phyloP scores from a whole-genome alignment of 1,284 basidiomycete species.

The Cutaneotrichosporon spelunceum region DNA sequence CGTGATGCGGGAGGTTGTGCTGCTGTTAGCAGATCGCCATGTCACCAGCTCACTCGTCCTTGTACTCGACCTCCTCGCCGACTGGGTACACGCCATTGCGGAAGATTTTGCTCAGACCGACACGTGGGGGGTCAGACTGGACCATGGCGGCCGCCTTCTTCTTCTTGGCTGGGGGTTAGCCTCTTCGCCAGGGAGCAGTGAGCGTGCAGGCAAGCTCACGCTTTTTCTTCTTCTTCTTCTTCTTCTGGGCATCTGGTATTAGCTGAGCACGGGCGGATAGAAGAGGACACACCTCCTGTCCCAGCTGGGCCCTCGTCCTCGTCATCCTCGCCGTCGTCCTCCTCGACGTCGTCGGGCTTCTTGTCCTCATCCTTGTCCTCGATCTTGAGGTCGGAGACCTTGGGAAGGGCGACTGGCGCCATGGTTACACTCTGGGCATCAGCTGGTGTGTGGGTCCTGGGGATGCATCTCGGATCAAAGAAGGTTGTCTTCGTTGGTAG shows the following conservation, averaged over 20 bases:
- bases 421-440: constrained; percentile 22
- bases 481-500: constrained; percentile 35
- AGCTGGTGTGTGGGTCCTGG: not conserved
- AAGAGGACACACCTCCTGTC: constrained; percentile 12
- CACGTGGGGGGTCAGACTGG: constrained; percentile 90
- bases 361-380: constrained; percentile 41
- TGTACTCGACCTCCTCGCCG: constrained; percentile 88
- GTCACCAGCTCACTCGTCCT: constrained; percentile 62
- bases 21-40: constrained; percentile 43
- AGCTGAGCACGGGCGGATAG: not conserved
- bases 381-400: constrained; percentile 34
- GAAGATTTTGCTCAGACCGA: constrained; percentile 87
- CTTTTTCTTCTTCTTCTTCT: constrained; percentile 94
- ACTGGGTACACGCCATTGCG: constrained; percentile 80
- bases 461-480: constrained; percentile 30
- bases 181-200: not conserved
- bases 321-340: constrained; percentile 39
- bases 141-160: constrained; percentile 62
- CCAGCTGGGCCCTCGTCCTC: constrained; percentile 47
- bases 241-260: constrained; percentile 54
- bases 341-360: constrained; percentile 26
- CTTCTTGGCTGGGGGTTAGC: constrained; percentile 60
- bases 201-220: constrained; percentile 36
- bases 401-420: constrained; percentile 36
- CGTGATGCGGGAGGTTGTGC: constrained; percentile 80